Conservation (phyloP, 176 grass and related monocot species). For the Phyllostachys edulis region DNA sequence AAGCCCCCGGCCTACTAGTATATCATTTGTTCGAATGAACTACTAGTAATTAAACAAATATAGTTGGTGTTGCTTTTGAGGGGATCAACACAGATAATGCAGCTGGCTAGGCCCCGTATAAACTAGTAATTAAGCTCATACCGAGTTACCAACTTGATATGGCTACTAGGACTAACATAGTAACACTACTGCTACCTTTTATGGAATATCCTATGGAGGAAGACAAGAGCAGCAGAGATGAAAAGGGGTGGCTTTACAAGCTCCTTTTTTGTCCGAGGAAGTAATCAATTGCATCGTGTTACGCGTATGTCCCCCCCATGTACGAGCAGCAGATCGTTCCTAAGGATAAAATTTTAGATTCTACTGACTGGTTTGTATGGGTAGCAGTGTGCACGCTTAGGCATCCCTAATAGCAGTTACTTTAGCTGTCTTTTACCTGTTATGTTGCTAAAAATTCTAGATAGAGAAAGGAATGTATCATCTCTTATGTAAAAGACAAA, state of each 20-base stretch:
- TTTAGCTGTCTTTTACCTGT: too few relatives aligned
- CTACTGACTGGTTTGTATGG: neutral
- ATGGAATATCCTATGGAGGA: neutral
- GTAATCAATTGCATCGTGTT: conserved; percentile 1
- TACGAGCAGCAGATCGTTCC: conserved; percentile 1
- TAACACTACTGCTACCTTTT: neutral
- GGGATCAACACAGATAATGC: neutral
- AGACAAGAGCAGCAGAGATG: neutral
- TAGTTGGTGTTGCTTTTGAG: neutral
- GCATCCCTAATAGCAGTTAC: too few relatives aligned
- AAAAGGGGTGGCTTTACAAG: neutral
- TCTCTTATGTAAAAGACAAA: too few relatives aligned
- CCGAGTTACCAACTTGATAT: neutral
- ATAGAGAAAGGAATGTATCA: too few relatives aligned
- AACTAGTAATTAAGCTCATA: neutral
- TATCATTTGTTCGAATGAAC: neutral
- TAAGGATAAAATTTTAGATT: neutral
- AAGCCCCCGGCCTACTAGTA: too few relatives aligned
- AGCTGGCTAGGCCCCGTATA: neutral
- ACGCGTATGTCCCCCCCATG: neutral
- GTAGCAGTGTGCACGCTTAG: conserved; percentile 3
- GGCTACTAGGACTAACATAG: neutral
- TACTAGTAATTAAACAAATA: neutral
- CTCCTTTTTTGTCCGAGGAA: neutral
- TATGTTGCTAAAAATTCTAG: too few relatives aligned